Percentiles rank a stretch among this genome's conserved stretches.
Conservation (phyloP, 2,329 filamentous ascomycete species). For the Fusarium xylarioides region DNA sequence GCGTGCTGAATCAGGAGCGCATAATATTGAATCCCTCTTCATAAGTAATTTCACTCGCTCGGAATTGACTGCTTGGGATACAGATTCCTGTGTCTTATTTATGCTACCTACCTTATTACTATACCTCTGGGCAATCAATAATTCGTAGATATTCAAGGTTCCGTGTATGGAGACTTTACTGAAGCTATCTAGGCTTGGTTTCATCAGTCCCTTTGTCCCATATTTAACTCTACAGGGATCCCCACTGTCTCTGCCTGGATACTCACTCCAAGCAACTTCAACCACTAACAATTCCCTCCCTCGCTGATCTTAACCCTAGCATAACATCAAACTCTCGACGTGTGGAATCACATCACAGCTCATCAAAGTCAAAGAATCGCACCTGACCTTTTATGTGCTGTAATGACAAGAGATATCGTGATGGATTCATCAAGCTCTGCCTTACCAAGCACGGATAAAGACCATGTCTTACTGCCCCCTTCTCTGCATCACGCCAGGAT, state of each 20-base stretch:
- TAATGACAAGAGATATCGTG: background rate
- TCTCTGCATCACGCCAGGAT: slow-evolving; percentile 64
- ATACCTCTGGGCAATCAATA: background rate
- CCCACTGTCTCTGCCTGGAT: background rate
- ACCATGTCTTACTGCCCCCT: slow-evolving; percentile 51
- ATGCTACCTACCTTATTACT: background rate
- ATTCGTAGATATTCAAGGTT: background rate
- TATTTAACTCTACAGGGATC: slow-evolving; percentile 7
- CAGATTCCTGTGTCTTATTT: background rate
- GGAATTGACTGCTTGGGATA: background rate
- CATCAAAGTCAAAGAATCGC: background rate
- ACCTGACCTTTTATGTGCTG: background rate
- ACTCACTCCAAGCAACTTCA: slow-evolving; percentile 9
- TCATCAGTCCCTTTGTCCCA: slow-evolving; percentile 17
- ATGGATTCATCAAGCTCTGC: slow-evolving; percentile 24
- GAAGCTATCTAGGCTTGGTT: background rate
- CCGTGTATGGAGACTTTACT: background rate
- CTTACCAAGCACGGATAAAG: background rate
- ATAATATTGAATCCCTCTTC: background rate
- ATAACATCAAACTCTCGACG: slow-evolving; percentile 13
- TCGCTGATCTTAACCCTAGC: slow-evolving; percentile 28
- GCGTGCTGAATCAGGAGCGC: background rate
- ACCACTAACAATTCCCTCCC: slow-evolving; percentile 16
- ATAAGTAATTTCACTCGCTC: background rate
- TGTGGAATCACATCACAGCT: slow-evolving; percentile 19